Base-by-base conservation (phyloP, 768 basidiomycete genomes). In the Russula sp. region DNA sequence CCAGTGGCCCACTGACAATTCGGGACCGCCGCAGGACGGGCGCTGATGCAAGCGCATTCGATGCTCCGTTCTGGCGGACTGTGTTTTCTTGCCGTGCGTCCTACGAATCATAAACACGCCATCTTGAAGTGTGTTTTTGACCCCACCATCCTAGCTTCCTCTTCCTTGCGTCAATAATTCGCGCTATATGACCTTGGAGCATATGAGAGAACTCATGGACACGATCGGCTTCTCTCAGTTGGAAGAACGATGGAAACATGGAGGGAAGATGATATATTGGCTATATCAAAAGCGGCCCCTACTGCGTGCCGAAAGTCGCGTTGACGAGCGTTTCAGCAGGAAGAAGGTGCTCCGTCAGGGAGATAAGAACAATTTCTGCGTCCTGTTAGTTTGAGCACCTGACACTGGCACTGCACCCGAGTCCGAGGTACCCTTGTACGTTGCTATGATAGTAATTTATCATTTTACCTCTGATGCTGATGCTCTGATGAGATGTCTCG, bases 191-290 rank as follows among this genome's bases (percentile, higher is more conserved):
- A 82, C 86, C 10, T 77, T 82, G 18, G 79, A 82, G 20, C 81
- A 80, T 50, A 78, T 94, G 7, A 73, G 73, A 27, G 71, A 71
- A 3, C 74, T 92, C 48, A 86, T 92, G 86, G 61, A 70, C 0
- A 69, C 74, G 6, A 71, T 92, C 6, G 91, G 91, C 0, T 94
- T 94, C 70, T 70, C 66, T 0, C 75, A 84, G 69, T 70, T 88
- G 22, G 78, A 81, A 59, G 79, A 78, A 50, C 79, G 80, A 65
- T 89, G 86, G 85, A 84, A 79, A 69, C 70, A 74, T 27, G 83
- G 83, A 14, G 88, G 92, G 5, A 96, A 91, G 74, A 94, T 96
- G 82, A 86, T 79, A 3, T 97, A 96, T 72, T 91, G 88, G 85
- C 76, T 97, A 9, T 94, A 83, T 71, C 80, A 74, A n/a, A 90